Evolutionary conservation across 768 basidiomycete genomes (phyloP).

Genomic region (Leucosporidium scottii): DNA sequence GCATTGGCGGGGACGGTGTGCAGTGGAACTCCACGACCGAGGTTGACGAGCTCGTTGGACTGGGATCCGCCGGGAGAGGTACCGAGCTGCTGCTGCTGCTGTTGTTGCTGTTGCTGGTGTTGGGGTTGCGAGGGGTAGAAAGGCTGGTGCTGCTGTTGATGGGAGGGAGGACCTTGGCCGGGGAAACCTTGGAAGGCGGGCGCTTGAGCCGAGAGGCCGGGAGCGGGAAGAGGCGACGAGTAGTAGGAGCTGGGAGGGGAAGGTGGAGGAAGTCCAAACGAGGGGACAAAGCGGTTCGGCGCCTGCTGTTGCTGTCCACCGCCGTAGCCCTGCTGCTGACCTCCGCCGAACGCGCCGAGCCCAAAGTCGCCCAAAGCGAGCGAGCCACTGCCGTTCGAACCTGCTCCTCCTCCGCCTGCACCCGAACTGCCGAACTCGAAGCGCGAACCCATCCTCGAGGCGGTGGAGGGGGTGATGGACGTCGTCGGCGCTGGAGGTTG

Average conservation of each 20-base stretch:
- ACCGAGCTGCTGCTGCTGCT: conserved; percentile 1
- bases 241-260: conserved; percentile 6
- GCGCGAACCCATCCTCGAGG: neutral
- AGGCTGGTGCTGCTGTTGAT: neutral
- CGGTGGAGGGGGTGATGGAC: conserved; percentile 8
- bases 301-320: neutral
- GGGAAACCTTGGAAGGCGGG: conserved; percentile 6
- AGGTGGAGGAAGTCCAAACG: conserved; percentile 13
- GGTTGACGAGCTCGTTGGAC: conserved; percentile 36
- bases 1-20: conserved; percentile 71
- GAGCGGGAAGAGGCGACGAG: neutral
- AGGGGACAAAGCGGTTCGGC: neutral
- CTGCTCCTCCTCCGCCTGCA: neutral
- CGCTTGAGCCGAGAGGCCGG: conserved; percentile 4
- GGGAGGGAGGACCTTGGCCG: neutral
- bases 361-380: neutral
- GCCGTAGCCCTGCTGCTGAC: neutral
- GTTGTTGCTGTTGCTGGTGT: neutral
- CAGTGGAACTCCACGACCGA: conserved; percentile 84
- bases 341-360: neutral
- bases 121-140: neutral
- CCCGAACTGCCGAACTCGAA: conserved; percentile 17
- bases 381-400: neutral
- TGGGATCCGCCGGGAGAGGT: conserved; percentile 4
- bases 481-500: conserved; percentile 16